phyloP scores from a whole-genome alignment of 768 basidiomycete species.

The Tylopilus sp. region DNA sequence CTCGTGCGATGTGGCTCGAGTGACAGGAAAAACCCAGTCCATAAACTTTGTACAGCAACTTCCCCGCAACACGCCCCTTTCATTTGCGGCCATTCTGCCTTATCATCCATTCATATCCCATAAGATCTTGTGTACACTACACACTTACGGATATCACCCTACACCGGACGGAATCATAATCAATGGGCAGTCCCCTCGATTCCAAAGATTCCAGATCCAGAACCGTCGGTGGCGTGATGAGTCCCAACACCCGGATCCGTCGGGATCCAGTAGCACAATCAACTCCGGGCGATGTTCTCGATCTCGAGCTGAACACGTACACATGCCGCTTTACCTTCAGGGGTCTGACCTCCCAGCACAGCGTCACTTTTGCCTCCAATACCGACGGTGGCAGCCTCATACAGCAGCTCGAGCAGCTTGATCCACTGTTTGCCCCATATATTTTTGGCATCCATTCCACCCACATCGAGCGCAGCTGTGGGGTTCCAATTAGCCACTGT shows the following conservation, averaged over 20 bases:
- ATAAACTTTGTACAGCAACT: conserved; percentile 16
- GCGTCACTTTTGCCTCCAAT: conserved; percentile 34
- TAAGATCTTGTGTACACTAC: conserved; percentile 8
- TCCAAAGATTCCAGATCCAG: neutral
- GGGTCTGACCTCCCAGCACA: conserved; percentile 55
- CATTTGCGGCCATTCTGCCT: conserved; percentile 18
- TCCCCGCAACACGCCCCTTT: conserved; percentile 28
- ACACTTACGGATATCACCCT: conserved; percentile 12
- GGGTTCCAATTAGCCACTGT: conserved; percentile 11
- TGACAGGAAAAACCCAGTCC: conserved; percentile 13
- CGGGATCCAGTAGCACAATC: conserved; percentile 15
- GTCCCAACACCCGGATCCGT: neutral
- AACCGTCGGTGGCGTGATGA: conserved; percentile 18
- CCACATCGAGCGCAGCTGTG: conserved; percentile 67
- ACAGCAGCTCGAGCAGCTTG: conserved; percentile 64
- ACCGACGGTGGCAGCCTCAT: conserved; percentile 59
- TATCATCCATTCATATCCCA: conserved; percentile 5
- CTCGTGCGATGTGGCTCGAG: conserved; percentile 5
- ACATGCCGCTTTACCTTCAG: conserved; percentile 62
- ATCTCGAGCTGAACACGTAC: conserved; percentile 62
- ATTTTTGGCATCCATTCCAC: conserved; percentile 54
- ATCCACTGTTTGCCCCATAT: conserved; percentile 80
- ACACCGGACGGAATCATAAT: conserved; percentile 9
- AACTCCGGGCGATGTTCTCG: conserved; percentile 51
- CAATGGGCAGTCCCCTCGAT: neutral